Evolutionary conservation across 257 asterid species (phyloP), one percentile per base, ranked within the genome.

Genomic region (Nicotiana tabacum): DNA sequence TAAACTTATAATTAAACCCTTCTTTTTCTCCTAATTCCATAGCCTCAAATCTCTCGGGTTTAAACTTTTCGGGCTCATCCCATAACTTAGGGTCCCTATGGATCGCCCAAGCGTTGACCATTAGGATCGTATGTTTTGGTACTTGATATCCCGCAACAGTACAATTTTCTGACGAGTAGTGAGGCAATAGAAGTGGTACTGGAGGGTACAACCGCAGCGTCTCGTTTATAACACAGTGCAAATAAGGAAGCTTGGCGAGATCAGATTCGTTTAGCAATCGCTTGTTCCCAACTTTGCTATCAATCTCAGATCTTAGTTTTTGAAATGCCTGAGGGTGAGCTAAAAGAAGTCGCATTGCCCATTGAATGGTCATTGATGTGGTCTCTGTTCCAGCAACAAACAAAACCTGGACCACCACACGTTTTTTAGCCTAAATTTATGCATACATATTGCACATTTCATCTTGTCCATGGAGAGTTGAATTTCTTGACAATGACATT

Each of bases 321-420:
- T 8, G 82, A 46, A 91, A 30, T 46, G 83, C 67, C 37, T 85
- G 61, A 0, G 92, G 92, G 21, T 91, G 85, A 15, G 80, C 70
- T 82, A 91, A 69, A 24, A 92, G 86, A 39, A 85, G 88, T 2
- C 85, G 86, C 91, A 92, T 85, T 0, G 92, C 90, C 87, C 91
- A 82, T 82, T 89, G 92, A 0, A 85, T 77, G 1, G 92, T 84
- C 60, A 51, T 35, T 1, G 87, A 74, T 3, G 91, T 82, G 7
- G 95, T 92, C 62, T 89, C 93, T 11, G 90, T 87, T 68, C 95
- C 97, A 4, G 92, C 94, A 21, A 87, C 60, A 12, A 90, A 77
- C 90, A 91, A 83, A 30, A 82, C 27, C 93, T 92, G 69, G 58
- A 15, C 15, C 84, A 46, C 32, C 46, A 33, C 3, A 39, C 1